Percentiles rank a stretch among this genome's conserved stretches.
Conservation (phyloP, 371 early-diverging fungal species). For the Blastocladiella emersonii region DNA sequence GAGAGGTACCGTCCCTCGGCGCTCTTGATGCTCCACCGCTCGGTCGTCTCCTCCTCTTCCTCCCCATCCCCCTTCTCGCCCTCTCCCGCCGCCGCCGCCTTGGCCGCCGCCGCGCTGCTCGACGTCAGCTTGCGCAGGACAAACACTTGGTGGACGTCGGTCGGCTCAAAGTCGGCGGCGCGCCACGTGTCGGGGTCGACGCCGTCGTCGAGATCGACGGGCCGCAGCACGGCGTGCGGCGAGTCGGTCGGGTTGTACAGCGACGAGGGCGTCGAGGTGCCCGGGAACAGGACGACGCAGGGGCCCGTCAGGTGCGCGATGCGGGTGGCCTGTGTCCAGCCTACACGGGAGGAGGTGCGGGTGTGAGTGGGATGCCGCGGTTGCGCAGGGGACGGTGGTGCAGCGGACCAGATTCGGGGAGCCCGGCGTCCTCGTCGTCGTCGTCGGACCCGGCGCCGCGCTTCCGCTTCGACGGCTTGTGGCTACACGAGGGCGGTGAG, state of each 20-base stretch:
- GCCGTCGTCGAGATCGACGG: background rate
- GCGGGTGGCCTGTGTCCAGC: background rate
- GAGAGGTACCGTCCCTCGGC: constrained; percentile 5
- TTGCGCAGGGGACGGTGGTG: too few species aligned
- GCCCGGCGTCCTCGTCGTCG: too few species aligned
- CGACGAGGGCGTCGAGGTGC: background rate
- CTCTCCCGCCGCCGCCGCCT: too few species aligned
- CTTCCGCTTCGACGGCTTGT: too few species aligned
- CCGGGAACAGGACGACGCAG: constrained; percentile 1
- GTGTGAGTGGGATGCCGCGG: too few species aligned
- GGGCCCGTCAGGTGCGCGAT: constrained; percentile 6
- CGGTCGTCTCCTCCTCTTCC: background rate
- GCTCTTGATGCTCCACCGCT: background rate
- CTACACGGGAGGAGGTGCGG: too few species aligned
- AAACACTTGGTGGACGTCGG: constrained; percentile 5
- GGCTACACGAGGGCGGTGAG: too few species aligned
- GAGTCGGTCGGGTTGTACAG: constrained; percentile 2
- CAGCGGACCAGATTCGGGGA: too few species aligned
- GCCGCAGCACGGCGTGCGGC: background rate
- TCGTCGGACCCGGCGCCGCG: too few species aligned
- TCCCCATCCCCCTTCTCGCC: too few species aligned
- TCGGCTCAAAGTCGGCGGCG: background rate
- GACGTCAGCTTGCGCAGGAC: background rate
- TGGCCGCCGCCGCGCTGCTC: background rate
- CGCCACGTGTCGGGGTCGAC: background rate